Conservation (phyloP, 1,284 basidiomycete species). For the Malassezia furfur region DNA sequence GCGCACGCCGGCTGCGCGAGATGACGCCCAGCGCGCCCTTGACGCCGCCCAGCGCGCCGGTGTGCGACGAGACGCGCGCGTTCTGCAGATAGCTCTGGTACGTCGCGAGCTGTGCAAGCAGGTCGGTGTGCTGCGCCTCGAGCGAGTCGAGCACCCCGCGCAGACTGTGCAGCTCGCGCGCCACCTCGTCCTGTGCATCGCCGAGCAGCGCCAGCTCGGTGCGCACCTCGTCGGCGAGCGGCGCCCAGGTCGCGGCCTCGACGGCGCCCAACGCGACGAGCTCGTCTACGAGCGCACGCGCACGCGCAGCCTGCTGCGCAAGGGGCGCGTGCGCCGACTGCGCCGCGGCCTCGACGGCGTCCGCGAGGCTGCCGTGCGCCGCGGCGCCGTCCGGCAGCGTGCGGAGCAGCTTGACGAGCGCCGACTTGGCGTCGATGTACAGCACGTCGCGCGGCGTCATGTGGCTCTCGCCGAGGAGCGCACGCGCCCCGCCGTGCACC, state of each 20-base stretch:
- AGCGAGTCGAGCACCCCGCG: constrained; percentile 98
- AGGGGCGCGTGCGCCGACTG: constrained; percentile 89
- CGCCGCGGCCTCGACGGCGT: constrained; percentile 41
- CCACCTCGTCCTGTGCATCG: constrained; percentile 88
- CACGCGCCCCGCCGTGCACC: constrained; percentile 89
- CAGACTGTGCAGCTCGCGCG: constrained; percentile 80
- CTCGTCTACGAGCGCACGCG: constrained; percentile 95
- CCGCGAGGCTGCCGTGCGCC: too few relatives aligned
- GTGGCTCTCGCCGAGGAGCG: constrained; percentile 80
- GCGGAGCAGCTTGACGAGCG: constrained; percentile 92
- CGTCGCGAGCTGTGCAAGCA: constrained; percentile 90
- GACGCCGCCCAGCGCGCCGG: constrained; percentile 57
- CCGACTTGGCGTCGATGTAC: constrained; percentile 99
- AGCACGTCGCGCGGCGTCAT: constrained; percentile 96
- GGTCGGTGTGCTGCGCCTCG: constrained; percentile 95
- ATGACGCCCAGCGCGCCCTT: constrained; percentile 86
- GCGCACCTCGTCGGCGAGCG: constrained; percentile 93
- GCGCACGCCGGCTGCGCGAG: constrained; percentile 54
- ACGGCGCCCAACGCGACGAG: constrained; percentile 82
- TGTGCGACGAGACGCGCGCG: constrained; percentile 64
- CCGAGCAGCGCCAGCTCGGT: constrained; percentile 91
- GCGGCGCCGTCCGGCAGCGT: too few relatives aligned
- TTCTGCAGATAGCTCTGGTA: constrained; percentile 99
- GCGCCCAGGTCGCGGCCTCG: constrained; percentile 70
- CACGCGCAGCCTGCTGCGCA: constrained; percentile 70